Base-by-base conservation (phyloP, 2,329 filamentous ascomycete genomes). In the Harringtonia aguacate region DNA sequence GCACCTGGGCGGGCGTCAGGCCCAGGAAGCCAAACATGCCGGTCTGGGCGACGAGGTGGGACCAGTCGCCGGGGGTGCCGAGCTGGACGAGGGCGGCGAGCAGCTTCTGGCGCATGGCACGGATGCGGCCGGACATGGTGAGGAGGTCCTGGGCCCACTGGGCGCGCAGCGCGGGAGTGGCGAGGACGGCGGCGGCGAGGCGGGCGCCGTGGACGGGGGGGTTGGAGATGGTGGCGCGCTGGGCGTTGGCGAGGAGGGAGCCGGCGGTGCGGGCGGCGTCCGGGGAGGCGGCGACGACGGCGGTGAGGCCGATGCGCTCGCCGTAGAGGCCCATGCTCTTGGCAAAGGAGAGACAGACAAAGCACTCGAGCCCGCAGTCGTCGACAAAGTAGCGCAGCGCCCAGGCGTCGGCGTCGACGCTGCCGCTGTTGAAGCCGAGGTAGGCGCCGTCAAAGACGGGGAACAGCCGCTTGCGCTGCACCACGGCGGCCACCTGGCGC, bases 361-460 rank as follows among this genome's bases (percentile, higher is more conserved):
- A 77, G 38, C 94, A 78, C 65, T 88, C 84, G 64, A 95, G 90
- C 50, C 88, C 88, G 7, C 24, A 41, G 61, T 92, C 81, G 58
- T 90, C 81, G 56, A 94, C 72, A 58, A 98, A 97, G 73, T 95
- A 84, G 52, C 86, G 84, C 55, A 98, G 82, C 17, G 90, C 85
- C 70, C 83, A 89, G 50, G 86, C 86, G 62, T 98, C 92, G 47
- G 79, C 77, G 54, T 76, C 72, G 20, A 95, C 75, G 61, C 92
- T 80, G 45, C 92, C 92, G 0, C 90, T 94, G 3, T 90, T 90
- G 62, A 98, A 97, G 45, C 92, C 90, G 66, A 97, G 92, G 71
- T 98, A 98, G 43, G 92, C 92, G 51, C 79, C 86, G 70, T 98
- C 92, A 67, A 98, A 97, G 77, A 97, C 95, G 56, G 90, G 90